Evolutionary conservation across 1,139 yeast genomes (phyloP).

Genomic region (Starmera stellimalicola): DNA sequence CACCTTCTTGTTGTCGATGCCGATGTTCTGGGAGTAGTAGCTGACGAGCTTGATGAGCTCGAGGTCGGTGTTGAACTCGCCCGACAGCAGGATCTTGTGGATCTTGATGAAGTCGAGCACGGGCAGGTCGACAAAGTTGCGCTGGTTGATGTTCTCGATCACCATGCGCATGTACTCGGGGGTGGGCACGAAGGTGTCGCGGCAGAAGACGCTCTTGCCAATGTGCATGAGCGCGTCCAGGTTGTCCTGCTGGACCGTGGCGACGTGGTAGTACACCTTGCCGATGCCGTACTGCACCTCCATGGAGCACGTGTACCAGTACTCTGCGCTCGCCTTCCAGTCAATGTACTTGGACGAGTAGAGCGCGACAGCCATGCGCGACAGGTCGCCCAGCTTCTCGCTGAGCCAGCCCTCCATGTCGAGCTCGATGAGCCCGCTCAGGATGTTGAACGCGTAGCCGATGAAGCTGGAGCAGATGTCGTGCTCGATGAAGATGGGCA

Average conservation of each 20-base stretch:
- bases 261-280: conserved; percentile 71
- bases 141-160: conserved; percentile 68
- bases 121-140: conserved; percentile 45
- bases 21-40: conserved; percentile 61
- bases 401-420: conserved; percentile 70
- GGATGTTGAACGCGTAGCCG: conserved; percentile 31
- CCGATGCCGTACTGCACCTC: conserved; percentile 71
- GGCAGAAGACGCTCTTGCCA: conserved; percentile 68
- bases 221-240: conserved; percentile 70
- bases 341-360: conserved; percentile 70
- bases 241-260: conserved; percentile 75
- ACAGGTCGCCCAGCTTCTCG: conserved; percentile 69
- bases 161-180: conserved; percentile 66
- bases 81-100: conserved; percentile 40
- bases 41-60: conserved; percentile 58
- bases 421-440: conserved; percentile 22
- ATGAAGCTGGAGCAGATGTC: conserved; percentile 33
- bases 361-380: conserved; percentile 76
- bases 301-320: conserved; percentile 68
- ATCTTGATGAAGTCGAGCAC: conserved; percentile 59
- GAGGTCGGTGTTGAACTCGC: conserved; percentile 16
- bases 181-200: conserved; percentile 78
- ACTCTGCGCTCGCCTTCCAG: conserved; percentile 72
- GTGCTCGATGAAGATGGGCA: conserved; percentile 38
- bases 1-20: conserved; percentile 56